Evolutionary conservation across 2,329 filamentous ascomycete genomes (phyloP).

Genomic region (Paecilomyces fulvus): DNA sequence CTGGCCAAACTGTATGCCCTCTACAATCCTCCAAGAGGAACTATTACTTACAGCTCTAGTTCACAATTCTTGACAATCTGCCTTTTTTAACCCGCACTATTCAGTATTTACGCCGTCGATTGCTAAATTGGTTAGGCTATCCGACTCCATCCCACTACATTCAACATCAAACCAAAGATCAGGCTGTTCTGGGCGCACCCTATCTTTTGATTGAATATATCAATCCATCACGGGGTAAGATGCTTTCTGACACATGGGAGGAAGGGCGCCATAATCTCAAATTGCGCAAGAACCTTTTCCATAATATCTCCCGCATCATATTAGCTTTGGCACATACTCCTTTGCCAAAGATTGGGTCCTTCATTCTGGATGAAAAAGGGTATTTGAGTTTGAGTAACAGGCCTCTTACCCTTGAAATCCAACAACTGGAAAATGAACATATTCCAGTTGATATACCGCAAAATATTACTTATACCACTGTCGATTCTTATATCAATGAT

Average conservation of each 20-base stretch:
- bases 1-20: conserved; percentile 9
- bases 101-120: neutral
- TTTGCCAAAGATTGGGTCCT: conserved; percentile 26
- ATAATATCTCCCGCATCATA: conserved; percentile 9
- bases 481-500: conserved; percentile 16
- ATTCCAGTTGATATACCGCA: conserved; percentile 15
- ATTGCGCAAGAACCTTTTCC: conserved; percentile 14
- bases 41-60: too few species aligned
- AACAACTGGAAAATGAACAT: conserved; percentile 15
- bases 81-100: neutral
- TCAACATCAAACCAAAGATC: neutral
- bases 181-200: neutral
- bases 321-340: conserved; percentile 11
- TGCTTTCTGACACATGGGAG: conserved; percentile 17
- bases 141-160: neutral
- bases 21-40: too few species aligned
- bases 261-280: conserved; percentile 6
- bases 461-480: conserved; percentile 13
- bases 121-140: neutral
- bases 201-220: conserved; percentile 17
- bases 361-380: conserved; percentile 19
- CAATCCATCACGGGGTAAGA: conserved; percentile 7
- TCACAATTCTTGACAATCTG: too few species aligned
- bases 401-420: conserved; percentile 14
- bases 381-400: conserved; percentile 11